A percentile compares a stretch with the other conserved stretches of the same genome.
Conservation (phyloP, 2,329 filamentous ascomycete genomes). For the Alternaria sp. region DNA sequence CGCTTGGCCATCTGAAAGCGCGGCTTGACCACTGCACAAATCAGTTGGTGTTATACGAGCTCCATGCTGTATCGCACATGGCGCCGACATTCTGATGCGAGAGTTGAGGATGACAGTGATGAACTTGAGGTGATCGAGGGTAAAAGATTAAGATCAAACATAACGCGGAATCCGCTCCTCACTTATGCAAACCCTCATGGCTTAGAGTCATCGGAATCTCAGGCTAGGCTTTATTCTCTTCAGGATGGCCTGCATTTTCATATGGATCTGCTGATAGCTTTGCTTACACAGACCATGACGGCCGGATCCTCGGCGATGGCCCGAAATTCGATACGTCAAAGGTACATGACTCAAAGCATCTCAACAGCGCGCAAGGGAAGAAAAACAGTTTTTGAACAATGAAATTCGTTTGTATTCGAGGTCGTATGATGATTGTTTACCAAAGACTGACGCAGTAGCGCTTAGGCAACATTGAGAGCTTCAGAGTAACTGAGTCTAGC, state of each 20-base stretch:
- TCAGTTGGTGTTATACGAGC: background rate
- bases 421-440: background rate
- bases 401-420: background rate
- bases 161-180: background rate
- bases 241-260: background rate
- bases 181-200: background rate
- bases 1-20: background rate
- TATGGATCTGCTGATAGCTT: background rate
- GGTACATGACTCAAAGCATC: background rate
- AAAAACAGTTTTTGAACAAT: background rate
- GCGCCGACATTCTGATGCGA: background rate
- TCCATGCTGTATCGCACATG: background rate
- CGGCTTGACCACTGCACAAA: background rate
- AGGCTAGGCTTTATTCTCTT: background rate
- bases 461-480: background rate
- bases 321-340: constrained; percentile 1
- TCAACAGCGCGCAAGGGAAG: background rate
- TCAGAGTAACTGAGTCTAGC: background rate
- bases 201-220: background rate
- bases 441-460: background rate
- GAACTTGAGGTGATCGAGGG: background rate
- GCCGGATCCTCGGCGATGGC: constrained; percentile 6
- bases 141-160: background rate
- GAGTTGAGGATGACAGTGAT: background rate
- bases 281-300: constrained; percentile 3